phyloP scores from a whole-genome alignment of 1,284 basidiomycete species.

The Fomes fomentarius region DNA sequence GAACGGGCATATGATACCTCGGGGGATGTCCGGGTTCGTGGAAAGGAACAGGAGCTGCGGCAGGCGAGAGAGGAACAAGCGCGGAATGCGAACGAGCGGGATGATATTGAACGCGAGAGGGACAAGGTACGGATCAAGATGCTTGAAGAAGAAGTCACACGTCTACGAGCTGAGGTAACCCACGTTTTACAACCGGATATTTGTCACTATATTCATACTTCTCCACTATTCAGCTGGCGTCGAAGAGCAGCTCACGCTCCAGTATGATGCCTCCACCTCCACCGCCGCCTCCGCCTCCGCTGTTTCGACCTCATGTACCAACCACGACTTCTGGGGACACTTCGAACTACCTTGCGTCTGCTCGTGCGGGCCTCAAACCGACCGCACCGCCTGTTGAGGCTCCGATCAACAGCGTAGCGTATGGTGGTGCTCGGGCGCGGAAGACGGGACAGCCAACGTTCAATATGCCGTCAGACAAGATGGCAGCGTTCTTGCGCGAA shows the following conservation, averaged over 20 bases:
- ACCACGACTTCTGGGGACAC: constrained; percentile 34
- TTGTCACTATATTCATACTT: background rate
- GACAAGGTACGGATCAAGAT: constrained; percentile 67
- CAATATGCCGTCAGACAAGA: constrained; percentile 73
- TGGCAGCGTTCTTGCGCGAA: constrained; percentile 78
- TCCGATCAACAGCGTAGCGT: constrained; percentile 55
- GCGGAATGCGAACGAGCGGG: constrained; percentile 44
- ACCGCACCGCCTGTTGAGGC: constrained; percentile 60
- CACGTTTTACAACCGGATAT: background rate
- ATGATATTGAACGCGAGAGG: constrained; percentile 44
- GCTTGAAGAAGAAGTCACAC: constrained; percentile 68
- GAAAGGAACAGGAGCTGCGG: constrained; percentile 62
- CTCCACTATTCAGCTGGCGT: constrained; percentile 6
- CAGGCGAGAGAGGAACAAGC: constrained; percentile 55
- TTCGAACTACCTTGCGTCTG: constrained; percentile 53
- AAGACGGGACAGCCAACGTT: constrained; percentile 66
- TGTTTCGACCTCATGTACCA: constrained; percentile 38
- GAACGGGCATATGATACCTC: constrained; percentile 49
- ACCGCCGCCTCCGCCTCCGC: constrained; percentile 26
- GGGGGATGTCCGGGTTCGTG: constrained; percentile 49
- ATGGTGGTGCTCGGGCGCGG: constrained; percentile 32
- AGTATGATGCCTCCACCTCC: constrained; percentile 24
- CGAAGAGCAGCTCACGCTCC: constrained; percentile 12
- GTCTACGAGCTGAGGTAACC: constrained; percentile 65
- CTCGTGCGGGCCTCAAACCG: constrained; percentile 65